These are phyloP conservation scores for Fusarium coffeatum DNA, from an alignment of 2,329 filamentous ascomycete species.

Conservation along the genomic window DNA sequence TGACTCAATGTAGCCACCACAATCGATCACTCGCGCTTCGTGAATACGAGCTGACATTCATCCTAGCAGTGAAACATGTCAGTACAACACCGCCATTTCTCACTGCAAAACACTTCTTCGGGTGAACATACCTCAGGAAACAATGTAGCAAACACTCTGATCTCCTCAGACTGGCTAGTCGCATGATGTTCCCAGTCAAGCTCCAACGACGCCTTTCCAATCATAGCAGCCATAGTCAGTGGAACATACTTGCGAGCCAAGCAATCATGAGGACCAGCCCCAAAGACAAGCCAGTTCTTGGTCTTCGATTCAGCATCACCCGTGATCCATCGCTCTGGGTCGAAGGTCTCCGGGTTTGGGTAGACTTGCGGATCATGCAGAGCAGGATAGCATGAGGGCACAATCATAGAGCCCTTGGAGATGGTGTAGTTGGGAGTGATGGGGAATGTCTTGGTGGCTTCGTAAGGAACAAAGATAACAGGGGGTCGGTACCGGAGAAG, in stretches of 20 bases:
- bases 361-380: slow-evolving; percentile 62
- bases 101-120: fast-evolving
- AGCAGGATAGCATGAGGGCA: slow-evolving; percentile 64
- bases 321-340: slow-evolving; percentile 64
- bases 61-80: not conserved
- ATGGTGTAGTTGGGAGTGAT: slow-evolving; percentile 61
- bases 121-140: slow-evolving; percentile 59
- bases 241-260: slow-evolving; percentile 62
- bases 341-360: slow-evolving; percentile 58
- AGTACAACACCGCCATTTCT: not conserved
- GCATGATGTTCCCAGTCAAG: slow-evolving; percentile 63
- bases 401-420: slow-evolving; percentile 61
- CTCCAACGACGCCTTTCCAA: slow-evolving; percentile 63
- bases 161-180: slow-evolving; percentile 61
- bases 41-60: slow-evolving; percentile 27
- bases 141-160: slow-evolving; percentile 61
- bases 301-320: slow-evolving; percentile 62
- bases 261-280: slow-evolving; percentile 62
- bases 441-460: slow-evolving; percentile 60
- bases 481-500: slow-evolving; percentile 63
- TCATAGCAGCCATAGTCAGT: slow-evolving; percentile 63
- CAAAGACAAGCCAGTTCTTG: slow-evolving; percentile 67
- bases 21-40: not conserved
- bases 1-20: fast-evolving
- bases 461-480: slow-evolving; percentile 66